These are phyloP conservation scores for Elongisporangium prolatum DNA, from an alignment of 352 stramenopile genomes.

Conservation along the genomic window DNA sequence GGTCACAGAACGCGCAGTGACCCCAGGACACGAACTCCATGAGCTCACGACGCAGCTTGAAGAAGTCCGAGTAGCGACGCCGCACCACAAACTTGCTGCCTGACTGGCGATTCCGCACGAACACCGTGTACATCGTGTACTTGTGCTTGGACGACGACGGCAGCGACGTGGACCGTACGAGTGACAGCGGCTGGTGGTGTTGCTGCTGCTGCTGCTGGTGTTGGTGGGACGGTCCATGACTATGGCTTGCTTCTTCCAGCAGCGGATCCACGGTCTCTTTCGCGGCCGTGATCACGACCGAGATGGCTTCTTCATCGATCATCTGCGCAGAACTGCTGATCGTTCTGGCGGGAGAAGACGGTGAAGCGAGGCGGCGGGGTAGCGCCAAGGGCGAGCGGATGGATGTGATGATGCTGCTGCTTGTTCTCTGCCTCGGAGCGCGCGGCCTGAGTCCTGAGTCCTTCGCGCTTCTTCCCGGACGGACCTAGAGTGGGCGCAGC, in stretches of 20 bases:
- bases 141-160: conserved; percentile 28
- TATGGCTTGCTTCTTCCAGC: conserved; percentile 7
- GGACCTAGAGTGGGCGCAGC: neutral
- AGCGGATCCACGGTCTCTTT: conserved; percentile 40
- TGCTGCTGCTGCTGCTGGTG: neutral
- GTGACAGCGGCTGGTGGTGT: neutral
- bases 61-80: conserved; percentile 85
- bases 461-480: neutral
- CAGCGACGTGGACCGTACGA: conserved; percentile 5
- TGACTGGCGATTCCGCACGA: conserved; percentile 69
- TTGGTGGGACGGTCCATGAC: neutral
- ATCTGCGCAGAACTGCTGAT: conserved; percentile 14
- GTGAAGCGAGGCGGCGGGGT: neutral
- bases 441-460: neutral
- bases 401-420: neutral
- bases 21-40: conserved; percentile 76
- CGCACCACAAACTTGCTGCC: conserved; percentile 72
- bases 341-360: neutral
- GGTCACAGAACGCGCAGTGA: conserved; percentile 64
- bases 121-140: conserved; percentile 85
- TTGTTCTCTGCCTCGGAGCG: neutral
- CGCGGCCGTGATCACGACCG: conserved; percentile 54
- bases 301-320: conserved; percentile 63
- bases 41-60: conserved; percentile 78
- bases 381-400: neutral